phyloP scores from a whole-genome alignment of 2,329 filamentous ascomycete species.

The Macrophomina pseudophaseolina region DNA sequence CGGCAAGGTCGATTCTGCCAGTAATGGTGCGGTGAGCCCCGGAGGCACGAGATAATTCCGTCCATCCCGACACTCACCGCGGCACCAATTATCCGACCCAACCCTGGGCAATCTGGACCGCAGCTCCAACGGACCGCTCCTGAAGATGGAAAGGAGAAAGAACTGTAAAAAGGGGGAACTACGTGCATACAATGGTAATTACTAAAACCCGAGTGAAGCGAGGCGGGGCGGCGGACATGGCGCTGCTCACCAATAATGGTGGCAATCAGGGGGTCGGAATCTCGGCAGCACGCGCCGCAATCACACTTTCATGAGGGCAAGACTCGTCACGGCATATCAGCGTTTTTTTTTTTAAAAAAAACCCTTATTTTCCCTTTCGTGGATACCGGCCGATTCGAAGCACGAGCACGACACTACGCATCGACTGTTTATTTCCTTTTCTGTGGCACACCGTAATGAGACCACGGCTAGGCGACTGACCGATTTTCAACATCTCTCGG shows the following conservation, averaged over 20 bases:
- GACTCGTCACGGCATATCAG: constrained; percentile 16
- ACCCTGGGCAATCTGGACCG: neutral
- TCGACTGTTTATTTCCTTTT: constrained; percentile 14
- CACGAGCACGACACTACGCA: constrained; percentile 15
- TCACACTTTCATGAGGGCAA: constrained; percentile 19
- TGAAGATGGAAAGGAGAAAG: neutral
- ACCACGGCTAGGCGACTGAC: constrained; percentile 22
- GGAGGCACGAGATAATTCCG: constrained; percentile 8
- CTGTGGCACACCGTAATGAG: constrained; percentile 9
- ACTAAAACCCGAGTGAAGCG: constrained; percentile 15
- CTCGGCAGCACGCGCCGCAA: constrained; percentile 6
- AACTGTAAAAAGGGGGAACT: constrained; percentile 18
- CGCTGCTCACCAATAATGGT: constrained; percentile 12
- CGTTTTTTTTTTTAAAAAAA: neutral
- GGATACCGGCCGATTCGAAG: constrained; percentile 6
- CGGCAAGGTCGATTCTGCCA: constrained; percentile 37
- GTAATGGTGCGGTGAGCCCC: constrained; percentile 16
- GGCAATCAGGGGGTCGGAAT: constrained; percentile 17
- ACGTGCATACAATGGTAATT: constrained; percentile 24
- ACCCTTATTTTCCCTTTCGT: neutral
- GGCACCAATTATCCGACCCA: neutral
- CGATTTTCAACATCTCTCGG: neutral
- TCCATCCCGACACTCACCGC: neutral
- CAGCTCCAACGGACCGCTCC: neutral
- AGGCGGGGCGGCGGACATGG: constrained; percentile 13